Conservation (phyloP, 495 filamentous ascomycete species). For the Penicillium crystallinum region DNA sequence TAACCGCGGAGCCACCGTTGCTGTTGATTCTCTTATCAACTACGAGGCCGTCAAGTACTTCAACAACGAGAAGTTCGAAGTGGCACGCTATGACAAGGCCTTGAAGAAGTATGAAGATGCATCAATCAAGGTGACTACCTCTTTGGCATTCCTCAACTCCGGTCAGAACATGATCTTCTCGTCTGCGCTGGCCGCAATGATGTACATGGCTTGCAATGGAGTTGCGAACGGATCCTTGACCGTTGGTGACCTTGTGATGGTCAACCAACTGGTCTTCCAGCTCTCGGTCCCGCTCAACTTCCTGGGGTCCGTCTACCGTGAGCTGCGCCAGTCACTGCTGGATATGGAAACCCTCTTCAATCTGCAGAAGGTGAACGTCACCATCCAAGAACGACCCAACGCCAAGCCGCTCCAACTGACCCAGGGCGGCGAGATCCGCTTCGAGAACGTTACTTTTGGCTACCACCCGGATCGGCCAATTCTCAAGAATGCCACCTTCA, state of each 20-base stretch:
- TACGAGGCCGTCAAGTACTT: constrained; percentile 99
- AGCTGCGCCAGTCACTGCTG: constrained; percentile 86
- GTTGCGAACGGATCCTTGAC: constrained; percentile 75
- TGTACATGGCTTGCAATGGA: constrained; percentile 89
- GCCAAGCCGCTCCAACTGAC: constrained; percentile 66
- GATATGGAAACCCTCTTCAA: constrained; percentile 99
- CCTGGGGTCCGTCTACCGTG: constrained; percentile 90
- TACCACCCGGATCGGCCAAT: constrained; percentile 87
- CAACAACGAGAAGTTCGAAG: constrained; percentile 96
- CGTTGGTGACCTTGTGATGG: constrained; percentile 96
- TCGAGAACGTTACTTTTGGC: constrained; percentile 93
- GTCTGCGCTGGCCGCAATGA: constrained; percentile 91
- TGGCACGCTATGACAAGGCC: constrained; percentile 82
- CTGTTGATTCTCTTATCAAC: constrained; percentile 94
- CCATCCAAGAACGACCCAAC: constrained; percentile 68
- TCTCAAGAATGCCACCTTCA: constrained; percentile 74
- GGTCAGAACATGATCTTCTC: constrained; percentile 99
- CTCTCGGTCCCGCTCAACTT: constrained; percentile 95
- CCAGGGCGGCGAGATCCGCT: constrained; percentile 80
- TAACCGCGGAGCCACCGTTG: constrained; percentile 90
- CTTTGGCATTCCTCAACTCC: constrained; percentile 86
- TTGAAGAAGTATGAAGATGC: constrained; percentile 83
- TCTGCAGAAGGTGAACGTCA: constrained; percentile 94
- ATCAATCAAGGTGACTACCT: constrained; percentile 94
- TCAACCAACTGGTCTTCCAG: constrained; percentile 98